Percentiles rank a stretch among this genome's conserved stretches.
phyloP scores from a whole-genome alignment of 78 protist species.

The Creolimax fragrantissima region DNA sequence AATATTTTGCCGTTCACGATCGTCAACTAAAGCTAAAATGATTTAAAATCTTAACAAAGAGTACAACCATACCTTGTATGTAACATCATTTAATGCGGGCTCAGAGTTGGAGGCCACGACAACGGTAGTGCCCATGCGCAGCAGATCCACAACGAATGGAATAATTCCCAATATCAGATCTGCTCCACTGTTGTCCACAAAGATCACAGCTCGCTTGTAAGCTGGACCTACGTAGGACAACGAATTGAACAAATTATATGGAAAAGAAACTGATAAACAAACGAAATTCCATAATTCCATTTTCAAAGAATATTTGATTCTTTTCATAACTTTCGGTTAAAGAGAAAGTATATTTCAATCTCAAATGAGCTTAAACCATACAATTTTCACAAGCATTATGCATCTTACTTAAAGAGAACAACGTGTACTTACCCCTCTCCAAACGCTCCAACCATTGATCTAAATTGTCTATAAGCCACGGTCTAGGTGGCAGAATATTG shows the following conservation, averaged over 20 bases:
- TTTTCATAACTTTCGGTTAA: too few species aligned
- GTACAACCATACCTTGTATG: background rate
- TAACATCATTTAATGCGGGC: slow-evolving; percentile 14
- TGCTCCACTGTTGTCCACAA: slow-evolving; percentile 21
- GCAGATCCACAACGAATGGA: background rate
- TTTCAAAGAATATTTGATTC: too few species aligned
- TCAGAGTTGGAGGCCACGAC: background rate
- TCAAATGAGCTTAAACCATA: too few species aligned
- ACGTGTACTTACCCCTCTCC: background rate
- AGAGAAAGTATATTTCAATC: too few species aligned
- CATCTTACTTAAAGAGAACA: too few species aligned
- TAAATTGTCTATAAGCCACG: background rate
- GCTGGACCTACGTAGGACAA: background rate
- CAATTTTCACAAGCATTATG: too few species aligned
- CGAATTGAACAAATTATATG: too few species aligned
- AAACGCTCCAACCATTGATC: background rate
- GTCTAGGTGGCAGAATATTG: background rate
- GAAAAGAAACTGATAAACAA: too few species aligned
- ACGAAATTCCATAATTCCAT: too few species aligned
- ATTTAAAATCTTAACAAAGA: too few species aligned
- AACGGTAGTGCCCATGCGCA: slow-evolving; percentile 3
- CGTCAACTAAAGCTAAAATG: too few species aligned
- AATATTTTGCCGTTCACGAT: too few species aligned
- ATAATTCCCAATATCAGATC: slow-evolving; percentile 18
- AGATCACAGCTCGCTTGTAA: background rate